Evolutionary conservation across 768 basidiomycete species (phyloP).

Genomic region (Macrocybe gigantea): DNA sequence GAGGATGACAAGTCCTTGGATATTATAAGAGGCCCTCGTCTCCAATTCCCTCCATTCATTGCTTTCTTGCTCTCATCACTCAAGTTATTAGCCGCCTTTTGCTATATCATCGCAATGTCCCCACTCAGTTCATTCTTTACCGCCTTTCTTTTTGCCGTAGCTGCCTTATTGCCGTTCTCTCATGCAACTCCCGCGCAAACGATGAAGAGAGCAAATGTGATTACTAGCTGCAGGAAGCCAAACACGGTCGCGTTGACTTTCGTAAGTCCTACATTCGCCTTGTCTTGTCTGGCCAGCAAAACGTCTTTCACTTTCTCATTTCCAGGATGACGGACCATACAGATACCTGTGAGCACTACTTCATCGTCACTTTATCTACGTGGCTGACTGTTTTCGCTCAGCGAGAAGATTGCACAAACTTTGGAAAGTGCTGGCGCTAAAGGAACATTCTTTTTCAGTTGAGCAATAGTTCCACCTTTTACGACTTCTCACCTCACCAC

Average conservation of each 20-base stretch:
- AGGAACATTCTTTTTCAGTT: conserved; percentile 37
- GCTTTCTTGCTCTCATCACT: too few species aligned
- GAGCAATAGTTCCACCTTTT: conserved; percentile 14
- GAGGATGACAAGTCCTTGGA: too few species aligned
- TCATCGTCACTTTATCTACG: background rate
- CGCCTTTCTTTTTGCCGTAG: conserved; percentile 6
- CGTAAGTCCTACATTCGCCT: conserved; percentile 7
- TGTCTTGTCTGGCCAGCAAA: background rate
- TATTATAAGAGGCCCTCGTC: too few species aligned
- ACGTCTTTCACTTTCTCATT: background rate
- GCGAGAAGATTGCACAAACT: conserved; percentile 28
- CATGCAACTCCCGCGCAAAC: conserved; percentile 11
- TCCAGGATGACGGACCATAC: conserved; percentile 16
- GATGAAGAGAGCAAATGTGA: conserved; percentile 12
- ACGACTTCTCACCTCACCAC: background rate
- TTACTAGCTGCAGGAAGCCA: conserved; percentile 13
- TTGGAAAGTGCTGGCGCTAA: conserved; percentile 25
- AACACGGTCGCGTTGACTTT: conserved; percentile 19
- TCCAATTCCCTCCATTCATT: too few species aligned
- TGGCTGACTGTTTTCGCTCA: conserved; percentile 3
- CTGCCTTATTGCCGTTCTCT: conserved; percentile 1
- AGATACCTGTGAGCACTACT: conserved; percentile 10
- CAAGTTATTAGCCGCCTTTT: too few species aligned
- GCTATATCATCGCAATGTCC: too few species aligned
- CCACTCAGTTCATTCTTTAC: background rate